Conservation (phyloP, 2,329 filamentous ascomycete genomes). For the Gnomoniopsis smithogilvyi region DNA sequence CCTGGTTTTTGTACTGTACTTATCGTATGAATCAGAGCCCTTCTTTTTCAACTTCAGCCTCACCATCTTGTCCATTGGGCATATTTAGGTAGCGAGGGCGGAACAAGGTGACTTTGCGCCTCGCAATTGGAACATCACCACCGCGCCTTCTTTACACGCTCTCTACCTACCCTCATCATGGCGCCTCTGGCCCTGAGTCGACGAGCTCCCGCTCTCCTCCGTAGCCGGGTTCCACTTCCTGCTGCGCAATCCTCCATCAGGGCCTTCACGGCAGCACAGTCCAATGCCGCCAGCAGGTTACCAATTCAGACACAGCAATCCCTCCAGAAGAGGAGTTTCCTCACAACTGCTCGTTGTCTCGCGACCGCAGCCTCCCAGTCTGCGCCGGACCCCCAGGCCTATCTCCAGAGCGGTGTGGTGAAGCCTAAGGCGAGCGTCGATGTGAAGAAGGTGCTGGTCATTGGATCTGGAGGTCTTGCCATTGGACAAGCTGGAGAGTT, state of each 20-base stretch:
- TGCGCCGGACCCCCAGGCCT: constrained; percentile 79
- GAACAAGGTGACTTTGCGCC: constrained; percentile 3
- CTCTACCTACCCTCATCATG: constrained; percentile 33
- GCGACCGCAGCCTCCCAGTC: constrained; percentile 53
- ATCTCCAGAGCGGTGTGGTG: constrained; percentile 83
- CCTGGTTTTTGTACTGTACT: background rate
- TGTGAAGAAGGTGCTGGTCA: constrained; percentile 96
- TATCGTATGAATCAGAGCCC: constrained; percentile 12
- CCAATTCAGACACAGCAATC: constrained; percentile 31
- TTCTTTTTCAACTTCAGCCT: constrained; percentile 4
- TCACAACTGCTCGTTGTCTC: constrained; percentile 40
- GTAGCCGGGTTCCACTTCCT: constrained; percentile 48
- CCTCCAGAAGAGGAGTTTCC: constrained; percentile 46
- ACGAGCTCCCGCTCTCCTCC: constrained; percentile 56
- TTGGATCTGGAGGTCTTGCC: constrained; percentile 90
- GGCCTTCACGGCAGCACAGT: constrained; percentile 36
- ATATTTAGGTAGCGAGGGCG: constrained; percentile 10
- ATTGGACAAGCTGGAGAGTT: constrained; percentile 99
- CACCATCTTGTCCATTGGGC: constrained; percentile 14
- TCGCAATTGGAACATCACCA: constrained; percentile 13
- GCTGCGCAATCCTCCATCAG: constrained; percentile 37
- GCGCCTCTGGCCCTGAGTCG: constrained; percentile 46
- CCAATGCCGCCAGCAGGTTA: constrained; percentile 30
- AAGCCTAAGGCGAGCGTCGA: constrained; percentile 76
- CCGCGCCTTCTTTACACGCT: constrained; percentile 22